Evolutionary conservation across 2,329 filamentous ascomycete genomes (phyloP), one percentile per base, ranked within the genome.

Genomic region (Aureobasidium sp.): DNA sequence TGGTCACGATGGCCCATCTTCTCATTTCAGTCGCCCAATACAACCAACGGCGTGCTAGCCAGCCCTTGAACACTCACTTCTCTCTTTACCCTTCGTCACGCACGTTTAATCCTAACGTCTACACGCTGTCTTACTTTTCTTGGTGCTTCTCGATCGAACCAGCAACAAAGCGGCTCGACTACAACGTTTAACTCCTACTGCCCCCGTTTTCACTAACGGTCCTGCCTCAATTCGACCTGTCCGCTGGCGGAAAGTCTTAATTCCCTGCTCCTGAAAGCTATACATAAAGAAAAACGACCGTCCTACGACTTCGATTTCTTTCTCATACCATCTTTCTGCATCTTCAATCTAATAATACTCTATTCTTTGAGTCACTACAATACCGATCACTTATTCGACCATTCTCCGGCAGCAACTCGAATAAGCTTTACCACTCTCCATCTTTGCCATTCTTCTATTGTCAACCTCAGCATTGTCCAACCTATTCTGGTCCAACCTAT

Each of bases 241-340:
- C 70, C 70, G 70, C 70, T 67, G 70, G 70, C 45, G 70, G 70
- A 65, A 68, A 70, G 67, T 68, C 64, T 65, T 47, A 61, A 60
- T 48, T 66, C 64, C 63, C 67, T 59, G 65, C 63, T 49, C 22
- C 39, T 20, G 22, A n/a, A 41, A 60, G 57, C 45, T 64, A 55
- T 61, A 62, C 65, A 64, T 65, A 63, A 64, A 68, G 68, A 67
- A 66, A 64, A 68, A 67, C 67, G 63, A 53, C 64, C 64, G 63
- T 63, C 63, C 65, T 64, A 60, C 63, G n/a, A 57, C 39, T 66
- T 67, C 64, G 61, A 55, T 48, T 61, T 62, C 47, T 52, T 60
- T 61, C 44, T 63, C 44, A 56, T 49, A 61, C 36, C 45, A 63
- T 62, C 65, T 48, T 58, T 51, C 61, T 31, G 48, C 63, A 63